phyloP scores from a whole-genome alignment of 202 grass and related monocot genomes.

The Cymbopogon flexuosus region DNA sequence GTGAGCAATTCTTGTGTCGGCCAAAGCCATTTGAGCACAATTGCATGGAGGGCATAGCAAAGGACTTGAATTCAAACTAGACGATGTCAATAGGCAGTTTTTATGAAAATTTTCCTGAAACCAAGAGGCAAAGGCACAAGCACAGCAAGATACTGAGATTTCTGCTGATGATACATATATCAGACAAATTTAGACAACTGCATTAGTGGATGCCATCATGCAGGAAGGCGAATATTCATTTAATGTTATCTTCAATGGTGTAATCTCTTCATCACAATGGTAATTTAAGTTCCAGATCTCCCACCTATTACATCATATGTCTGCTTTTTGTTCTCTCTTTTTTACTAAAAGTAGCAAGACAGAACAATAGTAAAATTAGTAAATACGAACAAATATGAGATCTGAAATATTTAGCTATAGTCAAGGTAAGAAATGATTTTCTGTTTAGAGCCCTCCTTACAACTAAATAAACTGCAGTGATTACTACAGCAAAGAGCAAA shows the following conservation, averaged over 20 bases:
- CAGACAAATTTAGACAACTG: neutral
- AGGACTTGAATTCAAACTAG: constrained; percentile 30
- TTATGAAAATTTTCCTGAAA: constrained; percentile 38
- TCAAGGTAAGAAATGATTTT: neutral
- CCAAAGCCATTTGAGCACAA: constrained; percentile 52
- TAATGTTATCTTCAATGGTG: neutral
- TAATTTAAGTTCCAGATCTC: neutral
- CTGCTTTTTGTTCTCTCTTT: neutral
- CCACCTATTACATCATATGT: neutral
- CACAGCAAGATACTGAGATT: neutral
- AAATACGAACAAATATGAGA: neutral
- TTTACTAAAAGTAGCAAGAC: neutral
- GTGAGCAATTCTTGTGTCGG: constrained; percentile 42
- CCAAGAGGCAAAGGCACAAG: constrained; percentile 5
- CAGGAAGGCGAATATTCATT: neutral
- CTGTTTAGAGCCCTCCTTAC: neutral
- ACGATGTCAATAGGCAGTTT: constrained; percentile 17
- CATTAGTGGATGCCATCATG: neutral
- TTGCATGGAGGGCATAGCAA: constrained; percentile 32
- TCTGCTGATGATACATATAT: constrained; percentile 5
- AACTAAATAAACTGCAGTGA: neutral
- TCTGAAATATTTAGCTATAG: neutral
- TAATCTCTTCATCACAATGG: neutral
- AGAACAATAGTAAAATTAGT: neutral
- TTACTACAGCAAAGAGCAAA: neutral